Evolutionary conservation across 2,329 filamentous ascomycete species (phyloP), one percentile per base, ranked within the genome.

Genomic region (Stemphylium vesicarium): DNA sequence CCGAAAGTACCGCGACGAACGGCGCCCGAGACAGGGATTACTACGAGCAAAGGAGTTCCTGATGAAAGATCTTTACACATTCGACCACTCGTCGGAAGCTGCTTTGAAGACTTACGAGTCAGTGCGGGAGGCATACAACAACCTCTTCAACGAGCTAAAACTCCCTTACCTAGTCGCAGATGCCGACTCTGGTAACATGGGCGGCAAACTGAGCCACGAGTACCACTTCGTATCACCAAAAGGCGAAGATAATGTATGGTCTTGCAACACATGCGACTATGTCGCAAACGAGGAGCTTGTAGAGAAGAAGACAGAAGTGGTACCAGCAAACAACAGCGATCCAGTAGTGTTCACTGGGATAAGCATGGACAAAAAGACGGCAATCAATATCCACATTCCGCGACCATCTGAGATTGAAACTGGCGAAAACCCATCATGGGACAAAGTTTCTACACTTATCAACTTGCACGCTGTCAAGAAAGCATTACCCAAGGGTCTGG

Each of bases 31-130:
- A 29, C 91, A 96, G 65, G 95, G 95, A 11, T 81, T 99, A 2
- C 80, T 99, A 8, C 87, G 95, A 9, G 90, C 91, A 0, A 87
- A 92, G 57, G 95, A 99, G 70, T 99, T 99, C 68, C 78, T 92
- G 64, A 99, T 99, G 95, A 99, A 99, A 76, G 95, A 99, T 74
- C 83, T 99, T 1, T 99, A 99, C 74, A 97, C 93, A 0, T 99
- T 99, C 70, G 95, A 99, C 70, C 78, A 82, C 32, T 88, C 83
- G 4, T 73, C 81, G 0, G 77, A 84, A 22, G 79, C 84, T n/a
- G 94, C 94, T 1, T 79, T 93, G n/a, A 77, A 84, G 44, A 96
- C 94, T 0, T 99, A 99, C 65, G 77, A 85, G 6, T 78, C 87
- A 37, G 92, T 96, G 2, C 85, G 89, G 44, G 74, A 75, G 33